Evolutionary conservation across 2,329 filamentous ascomycete species (phyloP), one percentile per base, ranked within the genome.

Genomic region (Pestalotiopsis sp.): DNA sequence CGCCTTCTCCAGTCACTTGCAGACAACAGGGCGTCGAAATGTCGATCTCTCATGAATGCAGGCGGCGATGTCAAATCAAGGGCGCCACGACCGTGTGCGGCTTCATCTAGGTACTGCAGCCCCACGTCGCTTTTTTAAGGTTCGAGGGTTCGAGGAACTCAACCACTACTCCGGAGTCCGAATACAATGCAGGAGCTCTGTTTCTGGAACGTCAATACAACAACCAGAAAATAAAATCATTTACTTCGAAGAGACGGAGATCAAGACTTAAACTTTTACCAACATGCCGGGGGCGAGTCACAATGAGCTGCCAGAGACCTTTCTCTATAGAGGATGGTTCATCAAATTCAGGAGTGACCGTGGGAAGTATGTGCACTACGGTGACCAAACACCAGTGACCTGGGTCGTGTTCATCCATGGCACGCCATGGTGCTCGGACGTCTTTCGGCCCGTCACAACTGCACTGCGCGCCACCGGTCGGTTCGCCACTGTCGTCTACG

Each of bases 371-470:
- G 1, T 13, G 17, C 61, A 23, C 14, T 17, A 39, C 27, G 25
- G 4, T n/a, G 4, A 14, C 41, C 27, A 11, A 23, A 2, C 5
- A 31, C 20, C 38, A 23, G 13, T 49, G 41, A 12, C 27, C n/a
- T 65, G 62, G 61, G 62, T 66, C 1, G 49, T 66, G 1, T 66
- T 66, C 17, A 49, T 66, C 25, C 63, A 66, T 36, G 63, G 63
- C 45, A 66, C 63, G 1, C 63, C 63, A 4, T 66, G 63, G 63
- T 17, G 4, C 27, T 66, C 63, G 13, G 63, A 27, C 23, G 41
- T 66, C 25, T 66, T 66, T n/a, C 63, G 23, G 25, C 41, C 41
- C 25, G 13, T 66, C 7, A n/a, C 49, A 17, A 25, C 31, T 14
- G 63, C 63, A 9, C 23, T 66, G 45, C 14, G 9, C 9, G 45